phyloP scores from a whole-genome alignment of 1,284 basidiomycete genomes.

The Puccinia coronata region DNA sequence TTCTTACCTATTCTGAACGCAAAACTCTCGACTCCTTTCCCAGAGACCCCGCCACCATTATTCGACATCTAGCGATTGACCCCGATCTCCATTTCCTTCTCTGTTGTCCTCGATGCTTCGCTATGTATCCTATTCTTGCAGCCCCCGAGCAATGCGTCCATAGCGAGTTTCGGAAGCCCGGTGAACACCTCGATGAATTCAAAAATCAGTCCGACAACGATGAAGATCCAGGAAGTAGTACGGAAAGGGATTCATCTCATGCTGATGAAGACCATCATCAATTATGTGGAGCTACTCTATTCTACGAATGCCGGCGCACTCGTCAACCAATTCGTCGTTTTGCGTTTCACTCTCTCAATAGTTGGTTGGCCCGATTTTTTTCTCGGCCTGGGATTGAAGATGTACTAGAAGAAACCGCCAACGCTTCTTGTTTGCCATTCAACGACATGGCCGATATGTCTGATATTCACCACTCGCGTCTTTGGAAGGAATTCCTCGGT shows the following conservation, averaged over 20 bases:
- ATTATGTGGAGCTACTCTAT: background rate
- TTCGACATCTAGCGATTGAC: background rate
- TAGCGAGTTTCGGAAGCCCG: background rate
- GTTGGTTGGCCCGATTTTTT: constrained; percentile 29
- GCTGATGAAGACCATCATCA: background rate
- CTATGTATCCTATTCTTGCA: constrained; percentile 1
- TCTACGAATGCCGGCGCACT: no score
- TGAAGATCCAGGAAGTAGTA: background rate
- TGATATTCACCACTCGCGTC: constrained; percentile 33
- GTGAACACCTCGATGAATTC: background rate
- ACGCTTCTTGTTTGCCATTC: background rate
- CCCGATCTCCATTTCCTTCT: background rate
- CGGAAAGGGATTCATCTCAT: background rate
- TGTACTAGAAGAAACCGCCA: background rate
- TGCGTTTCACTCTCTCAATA: constrained; percentile 4
- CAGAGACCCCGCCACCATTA: background rate
- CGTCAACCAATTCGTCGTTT: background rate
- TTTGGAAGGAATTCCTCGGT: constrained; percentile 32
- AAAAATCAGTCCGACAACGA: background rate
- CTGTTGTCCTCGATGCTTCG: constrained; percentile 26
- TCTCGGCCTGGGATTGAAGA: constrained; percentile 21
- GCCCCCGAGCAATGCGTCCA: background rate
- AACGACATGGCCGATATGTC: background rate
- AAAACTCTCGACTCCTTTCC: background rate
- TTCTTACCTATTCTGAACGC: background rate